Evolutionary conservation across 306 rosid species (phyloP), one percentile per base, ranked within the genome.

Genomic region (Canavalia ensiformis): DNA sequence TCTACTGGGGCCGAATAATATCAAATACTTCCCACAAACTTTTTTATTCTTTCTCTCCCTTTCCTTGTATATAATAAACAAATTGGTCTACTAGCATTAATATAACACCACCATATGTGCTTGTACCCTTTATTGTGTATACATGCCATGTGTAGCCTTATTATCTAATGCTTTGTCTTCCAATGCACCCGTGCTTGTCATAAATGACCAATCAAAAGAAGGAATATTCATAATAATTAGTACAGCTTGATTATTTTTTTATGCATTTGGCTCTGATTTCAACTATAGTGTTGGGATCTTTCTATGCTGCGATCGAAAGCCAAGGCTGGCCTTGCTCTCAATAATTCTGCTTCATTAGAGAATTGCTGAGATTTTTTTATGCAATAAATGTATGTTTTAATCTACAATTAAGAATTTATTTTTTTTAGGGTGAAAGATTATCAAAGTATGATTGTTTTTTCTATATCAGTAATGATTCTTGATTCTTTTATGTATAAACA

Each of bases 1-100:
- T 46, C 71, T 58, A 57, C 8, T 5, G 67, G 57, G 79, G 72
- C 41, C 67, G 34, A 50, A 72, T 55, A 72, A 62, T 39, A 29
- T 51, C 41, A 72, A 72, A 72, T 8, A 54, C 46, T 62, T 80
- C 67, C 30, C 9, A 8, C 34, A 52, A 28, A 57, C 49, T 45
- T 80, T 72, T 37, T 18, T 18, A 18, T 18, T 18, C 25, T 18
- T 18, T 18, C 25, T 18, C 25, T 18, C 25, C 25, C 25, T 18
- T 18, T 18, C 25, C 25, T 18, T 18, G 25, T 18, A 18, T 18
- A 18, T 18, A 8, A 35, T 47, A 46, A 25, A 47, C 37, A 46
- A 56, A n/a, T 46, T 52, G 35, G 64, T 37, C 25, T 52, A 54
- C 25, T 68, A 10, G 49, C 74, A 10, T 47, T 35, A 37, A 45